phyloP scores from a whole-genome alignment of 768 basidiomycete genomes.

The Russula griseocarnosa region DNA sequence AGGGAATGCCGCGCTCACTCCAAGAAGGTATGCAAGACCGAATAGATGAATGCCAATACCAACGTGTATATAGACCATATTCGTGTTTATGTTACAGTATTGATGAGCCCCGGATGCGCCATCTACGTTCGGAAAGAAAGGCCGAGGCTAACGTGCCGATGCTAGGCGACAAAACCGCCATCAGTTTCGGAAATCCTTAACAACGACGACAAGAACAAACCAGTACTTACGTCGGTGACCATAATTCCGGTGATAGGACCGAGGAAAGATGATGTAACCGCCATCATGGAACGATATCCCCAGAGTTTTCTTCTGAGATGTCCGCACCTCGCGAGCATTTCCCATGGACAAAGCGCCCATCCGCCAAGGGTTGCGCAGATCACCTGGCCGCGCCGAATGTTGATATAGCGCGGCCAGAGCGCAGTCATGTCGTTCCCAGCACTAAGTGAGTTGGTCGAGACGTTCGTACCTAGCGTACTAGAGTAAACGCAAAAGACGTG shows the following conservation, averaged over 20 bases:
- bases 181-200: neutral
- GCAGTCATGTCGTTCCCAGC: constrained; percentile 88
- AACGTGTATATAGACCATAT: constrained; percentile 55
- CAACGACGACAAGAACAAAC: neutral
- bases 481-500: constrained; percentile 64
- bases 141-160: constrained; percentile 52
- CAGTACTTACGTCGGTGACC: constrained; percentile 47
- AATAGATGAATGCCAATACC: constrained; percentile 58
- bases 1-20: too few species aligned
- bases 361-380: constrained; percentile 79
- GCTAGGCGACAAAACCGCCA: too few species aligned
- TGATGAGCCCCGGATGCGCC: constrained; percentile 62
- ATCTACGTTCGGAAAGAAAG: too few species aligned
- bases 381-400: constrained; percentile 71
- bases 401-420: too few species aligned
- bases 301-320: constrained; percentile 20
- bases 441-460: constrained; percentile 72
- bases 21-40: constrained; percentile 75
- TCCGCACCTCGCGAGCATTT: constrained; percentile 57
- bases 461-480: constrained; percentile 65
- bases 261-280: constrained; percentile 83
- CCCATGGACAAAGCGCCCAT: constrained; percentile 86
- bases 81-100: too few species aligned
- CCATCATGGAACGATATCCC: constrained; percentile 28
- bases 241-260: too few species aligned